Base-by-base conservation (phyloP, 352 stramenopile genomes). In the Bremia lactucae region DNA sequence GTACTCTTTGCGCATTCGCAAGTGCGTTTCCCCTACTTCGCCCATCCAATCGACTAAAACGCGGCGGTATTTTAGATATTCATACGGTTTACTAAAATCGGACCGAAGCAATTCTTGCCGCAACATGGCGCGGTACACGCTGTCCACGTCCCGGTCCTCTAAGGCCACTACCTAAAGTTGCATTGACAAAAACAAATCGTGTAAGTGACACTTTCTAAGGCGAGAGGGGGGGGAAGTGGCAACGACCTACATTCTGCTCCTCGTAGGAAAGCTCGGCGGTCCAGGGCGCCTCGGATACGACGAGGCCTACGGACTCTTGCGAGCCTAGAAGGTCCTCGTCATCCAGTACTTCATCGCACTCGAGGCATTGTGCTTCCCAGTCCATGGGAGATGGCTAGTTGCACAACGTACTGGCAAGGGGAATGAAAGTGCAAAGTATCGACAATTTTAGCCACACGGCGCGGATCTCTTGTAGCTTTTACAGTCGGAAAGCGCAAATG, bases 41-140 rank as follows among this genome's bases (percentile, higher is more conserved):
- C 59, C 64, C 67, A 88, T 93, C 80, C 80, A 93, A 43, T 93
- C 77, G 26, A 90, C 72, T 15, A 90, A 59, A 36, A 87, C 73
- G 28, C 74, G 74, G 13, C 78, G 72, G 45, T 87, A 90, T 54
- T 85, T 85, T 43, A 90, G 60, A 49, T 90, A 90, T 36, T 83
- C 78, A 52, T 86, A 87, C 33, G 76, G 68, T 35, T 69, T 58
- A 29, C 70, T 68, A 56, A 76, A 90, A 48, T 90, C 72, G 1
- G 78, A 74, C 0, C 71, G 72, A 21, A 56, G 23, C 26, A 86
- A 60, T 44, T 90, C 78, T 46, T 87, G 74, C 3, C 73, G 74
- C 25, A 90, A 48, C 74, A 90, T 87, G 46, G 68, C 66, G 29
- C 74, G 68, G 45, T 87, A 87, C 35, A 65, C 69, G 38, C 59